Evolutionary conservation across 148 eudicot species (phyloP).

Genomic region (Vaccinium myrtillus): DNA sequence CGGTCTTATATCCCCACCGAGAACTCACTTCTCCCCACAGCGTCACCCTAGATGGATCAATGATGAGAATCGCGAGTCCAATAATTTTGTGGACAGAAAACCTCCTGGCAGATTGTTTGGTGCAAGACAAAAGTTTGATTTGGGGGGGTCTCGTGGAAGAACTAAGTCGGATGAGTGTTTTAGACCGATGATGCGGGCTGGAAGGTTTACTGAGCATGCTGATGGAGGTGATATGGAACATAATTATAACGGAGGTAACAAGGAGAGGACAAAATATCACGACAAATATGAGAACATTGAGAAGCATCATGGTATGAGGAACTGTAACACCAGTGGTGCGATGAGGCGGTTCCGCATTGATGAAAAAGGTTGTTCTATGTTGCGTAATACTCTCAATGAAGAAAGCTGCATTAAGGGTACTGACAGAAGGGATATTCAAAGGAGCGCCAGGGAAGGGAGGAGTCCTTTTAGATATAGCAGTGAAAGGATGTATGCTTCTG

Average conservation of each 20-base stretch:
- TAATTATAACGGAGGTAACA: constrained; percentile 30
- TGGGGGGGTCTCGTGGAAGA: constrained; percentile 37
- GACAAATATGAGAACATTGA: constrained; percentile 27
- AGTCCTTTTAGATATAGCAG: constrained; percentile 28
- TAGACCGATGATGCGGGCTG: constrained; percentile 11
- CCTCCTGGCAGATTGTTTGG: constrained; percentile 46
- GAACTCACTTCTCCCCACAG: constrained; percentile 27
- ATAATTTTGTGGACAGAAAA: constrained; percentile 39
- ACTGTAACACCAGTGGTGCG: constrained; percentile 32
- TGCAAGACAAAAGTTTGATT: constrained; percentile 39
- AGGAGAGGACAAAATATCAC: constrained; percentile 38
- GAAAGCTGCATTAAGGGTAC: constrained; percentile 26
- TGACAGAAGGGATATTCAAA: constrained; percentile 34
- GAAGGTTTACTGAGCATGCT: constrained; percentile 18
- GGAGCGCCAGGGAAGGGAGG: constrained; percentile 38
- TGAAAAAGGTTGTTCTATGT: constrained; percentile 27
- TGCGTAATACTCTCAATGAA: constrained; percentile 17
- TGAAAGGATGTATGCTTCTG: constrained; percentile 29
- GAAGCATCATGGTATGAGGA: constrained; percentile 40
- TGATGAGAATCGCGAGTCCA: constrained; percentile 24
- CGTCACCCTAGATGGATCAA: constrained; percentile 25
- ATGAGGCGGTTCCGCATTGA: constrained; percentile 44
- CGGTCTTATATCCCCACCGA: constrained; percentile 24
- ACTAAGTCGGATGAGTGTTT: constrained; percentile 12
- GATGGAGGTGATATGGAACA: constrained; percentile 32